phyloP scores from a whole-genome alignment of 805 yeast species.

The Nakazawaea molendinolei region DNA sequence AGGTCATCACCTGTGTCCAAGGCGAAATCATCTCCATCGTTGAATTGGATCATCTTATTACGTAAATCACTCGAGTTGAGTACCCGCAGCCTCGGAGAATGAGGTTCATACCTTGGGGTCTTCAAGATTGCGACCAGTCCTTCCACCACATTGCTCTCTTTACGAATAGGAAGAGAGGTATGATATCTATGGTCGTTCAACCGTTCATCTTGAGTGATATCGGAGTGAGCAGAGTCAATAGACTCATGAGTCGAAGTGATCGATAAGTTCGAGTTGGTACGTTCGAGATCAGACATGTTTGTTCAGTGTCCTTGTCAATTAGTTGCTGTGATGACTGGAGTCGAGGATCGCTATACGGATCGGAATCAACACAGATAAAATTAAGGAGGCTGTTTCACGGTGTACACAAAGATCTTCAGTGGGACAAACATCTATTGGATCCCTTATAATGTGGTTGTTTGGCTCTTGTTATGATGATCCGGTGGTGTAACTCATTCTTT shows the following conservation, averaged over 20 bases:
- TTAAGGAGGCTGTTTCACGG: constrained; percentile 1
- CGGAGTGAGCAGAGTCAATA: constrained; percentile 25
- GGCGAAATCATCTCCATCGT: constrained; percentile 12
- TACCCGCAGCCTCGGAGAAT: background rate
- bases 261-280: constrained; percentile 16
- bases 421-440: too few species aligned
- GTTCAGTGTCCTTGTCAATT: background rate
- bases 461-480: too few species aligned
- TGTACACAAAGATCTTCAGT: too few species aligned
- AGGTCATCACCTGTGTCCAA: constrained; percentile 4
- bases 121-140: background rate
- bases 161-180: constrained; percentile 26
- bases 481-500: too few species aligned
- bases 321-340: background rate
- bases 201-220: constrained; percentile 28
- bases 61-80: constrained; percentile 11
- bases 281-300: constrained; percentile 18
- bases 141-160: constrained; percentile 15
- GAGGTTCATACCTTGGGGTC: background rate
- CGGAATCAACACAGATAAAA: too few species aligned
- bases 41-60: constrained; percentile 11
- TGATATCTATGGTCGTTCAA: constrained; percentile 30
- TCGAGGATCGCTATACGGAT: background rate
- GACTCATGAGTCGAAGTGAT: constrained; percentile 16
- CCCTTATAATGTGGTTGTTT: too few species aligned